Base-by-base conservation (phyloP, 2,329 filamentous ascomycete genomes). In the Chrysosporium queenslandicum region DNA sequence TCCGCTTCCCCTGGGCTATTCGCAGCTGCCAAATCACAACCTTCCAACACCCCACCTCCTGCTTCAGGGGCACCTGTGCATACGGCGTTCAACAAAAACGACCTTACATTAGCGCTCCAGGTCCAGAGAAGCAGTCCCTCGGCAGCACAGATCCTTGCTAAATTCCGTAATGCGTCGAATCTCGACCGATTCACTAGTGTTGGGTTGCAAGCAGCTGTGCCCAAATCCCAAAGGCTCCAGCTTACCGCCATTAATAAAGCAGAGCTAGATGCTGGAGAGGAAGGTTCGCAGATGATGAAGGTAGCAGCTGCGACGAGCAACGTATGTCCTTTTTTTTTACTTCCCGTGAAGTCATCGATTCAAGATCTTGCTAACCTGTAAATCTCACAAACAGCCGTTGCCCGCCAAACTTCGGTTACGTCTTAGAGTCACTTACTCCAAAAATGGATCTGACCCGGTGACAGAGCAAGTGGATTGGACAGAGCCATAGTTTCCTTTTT, bases 391-490 rank as follows among this genome's bases (percentile, higher is more conserved):
- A 60, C 62, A 96, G 92, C 77, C 85, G 59, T 79, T 83, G 53
- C 79, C 80, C 52, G 66, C 78, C 32, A 80, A 77, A 63, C 71
- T 98, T 58, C 82, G 91, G 57, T 74, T 98, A 61, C 83, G 92
- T 64, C 74, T 98, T 63, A 89, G 89, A 71, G 80, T 98, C 63
- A 82, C 80, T 53, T 97, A 89, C 67, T 74, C 79, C 30, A 85
- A 86, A 67, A 81, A 85, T 53, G 78, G 80, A 53, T 80, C 76
- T 21, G 82, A 82, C 49, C 78, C 84, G 56, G 77, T 94, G 16
- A 85, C 85, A 66, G 92, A 98, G 64, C 90, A 97, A 71, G 89
- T 97, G 54, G 94, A 96, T 73, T 98, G 92, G 92, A 84, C 86
- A 27, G 92, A 98, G 71, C 83, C 88, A 42, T 56, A 56, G 48